Evolutionary conservation across 768 basidiomycete genomes (phyloP).

Genomic region (Gymnopilus junonius): DNA sequence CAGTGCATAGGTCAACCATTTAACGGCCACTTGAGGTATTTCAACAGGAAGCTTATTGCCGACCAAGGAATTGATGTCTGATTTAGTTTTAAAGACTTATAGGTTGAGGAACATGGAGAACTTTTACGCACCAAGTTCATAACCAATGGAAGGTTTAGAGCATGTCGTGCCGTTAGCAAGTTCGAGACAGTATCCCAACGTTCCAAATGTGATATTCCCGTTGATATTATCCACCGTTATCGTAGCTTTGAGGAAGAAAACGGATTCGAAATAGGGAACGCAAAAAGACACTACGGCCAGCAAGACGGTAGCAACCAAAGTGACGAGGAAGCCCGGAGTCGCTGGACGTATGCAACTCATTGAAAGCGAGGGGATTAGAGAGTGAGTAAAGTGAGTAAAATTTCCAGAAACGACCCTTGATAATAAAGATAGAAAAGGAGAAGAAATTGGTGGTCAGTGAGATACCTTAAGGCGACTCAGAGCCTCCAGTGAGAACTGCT

Average conservation of each 20-base stretch:
- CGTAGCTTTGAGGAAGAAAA: conserved; percentile 86
- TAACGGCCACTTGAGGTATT: conserved; percentile 83
- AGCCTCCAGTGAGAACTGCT: conserved; percentile 8
- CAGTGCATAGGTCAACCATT: conserved; percentile 95
- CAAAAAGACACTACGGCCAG: conserved; percentile 90
- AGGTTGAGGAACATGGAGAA: not conserved
- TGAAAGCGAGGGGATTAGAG: conserved; percentile 9
- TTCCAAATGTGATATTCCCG: conserved; percentile 83
- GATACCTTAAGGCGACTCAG: not conserved
- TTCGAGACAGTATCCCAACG: conserved; percentile 85
- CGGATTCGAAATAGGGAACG: conserved; percentile 85
- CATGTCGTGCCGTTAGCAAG: conserved; percentile 64
- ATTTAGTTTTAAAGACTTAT: not conserved
- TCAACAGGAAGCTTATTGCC: conserved; percentile 66
- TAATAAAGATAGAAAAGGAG: conserved; percentile 11
- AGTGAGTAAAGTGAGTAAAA: not conserved
- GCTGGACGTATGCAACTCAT: conserved; percentile 81
- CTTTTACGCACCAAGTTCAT: conserved; percentile 73
- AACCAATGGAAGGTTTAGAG: conserved; percentile 82
- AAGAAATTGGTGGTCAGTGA: conserved; percentile 9
- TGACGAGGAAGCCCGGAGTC: conserved; percentile 88
- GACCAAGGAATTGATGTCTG: conserved; percentile 84
- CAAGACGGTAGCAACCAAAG: conserved; percentile 75
- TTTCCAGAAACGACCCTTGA: conserved; percentile 12
- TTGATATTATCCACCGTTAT: conserved; percentile 48